phyloP scores from a whole-genome alignment of 306 rosid genomes.

The Vachellia collinsii region DNA sequence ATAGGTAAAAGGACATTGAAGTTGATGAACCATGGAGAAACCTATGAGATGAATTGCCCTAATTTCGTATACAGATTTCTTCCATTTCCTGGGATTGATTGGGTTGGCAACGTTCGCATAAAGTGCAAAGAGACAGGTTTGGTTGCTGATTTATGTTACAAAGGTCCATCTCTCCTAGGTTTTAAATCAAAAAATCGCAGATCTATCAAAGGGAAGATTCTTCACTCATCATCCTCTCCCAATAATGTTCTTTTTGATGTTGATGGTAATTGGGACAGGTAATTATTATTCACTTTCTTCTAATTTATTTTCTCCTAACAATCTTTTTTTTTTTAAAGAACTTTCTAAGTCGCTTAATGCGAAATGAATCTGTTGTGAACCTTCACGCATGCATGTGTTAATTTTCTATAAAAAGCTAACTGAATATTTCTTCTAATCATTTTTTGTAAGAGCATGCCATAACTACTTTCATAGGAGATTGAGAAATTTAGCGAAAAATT shows the following conservation, averaged over 20 bases:
- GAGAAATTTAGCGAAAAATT: too few relatives aligned
- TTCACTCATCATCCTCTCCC: constrained; percentile 44
- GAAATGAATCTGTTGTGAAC: too few relatives aligned
- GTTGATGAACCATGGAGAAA: constrained; percentile 78
- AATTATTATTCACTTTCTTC: background rate
- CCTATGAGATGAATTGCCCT: constrained; percentile 77
- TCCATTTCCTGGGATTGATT: constrained; percentile 62
- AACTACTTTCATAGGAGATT: too few relatives aligned
- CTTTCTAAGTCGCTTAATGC: too few relatives aligned
- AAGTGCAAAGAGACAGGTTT: constrained; percentile 72
- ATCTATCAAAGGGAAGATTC: constrained; percentile 70
- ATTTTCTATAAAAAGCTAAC: too few relatives aligned
- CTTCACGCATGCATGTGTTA: too few relatives aligned
- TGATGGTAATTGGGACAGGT: constrained; percentile 63
- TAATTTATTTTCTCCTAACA: too few relatives aligned
- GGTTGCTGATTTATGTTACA: constrained; percentile 67
- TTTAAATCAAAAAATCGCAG: constrained; percentile 52
- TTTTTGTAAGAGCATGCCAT: too few relatives aligned
- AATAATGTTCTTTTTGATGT: constrained; percentile 63
- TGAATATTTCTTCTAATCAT: too few relatives aligned
- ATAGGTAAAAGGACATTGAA: constrained; percentile 68
- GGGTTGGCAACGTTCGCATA: constrained; percentile 71
- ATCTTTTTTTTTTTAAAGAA: too few relatives aligned
- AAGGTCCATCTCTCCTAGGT: constrained; percentile 59
- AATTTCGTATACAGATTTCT: constrained; percentile 66